phyloP scores from a whole-genome alignment of 192 early-diverging fungal genomes.

The Podochytrium sp. region DNA sequence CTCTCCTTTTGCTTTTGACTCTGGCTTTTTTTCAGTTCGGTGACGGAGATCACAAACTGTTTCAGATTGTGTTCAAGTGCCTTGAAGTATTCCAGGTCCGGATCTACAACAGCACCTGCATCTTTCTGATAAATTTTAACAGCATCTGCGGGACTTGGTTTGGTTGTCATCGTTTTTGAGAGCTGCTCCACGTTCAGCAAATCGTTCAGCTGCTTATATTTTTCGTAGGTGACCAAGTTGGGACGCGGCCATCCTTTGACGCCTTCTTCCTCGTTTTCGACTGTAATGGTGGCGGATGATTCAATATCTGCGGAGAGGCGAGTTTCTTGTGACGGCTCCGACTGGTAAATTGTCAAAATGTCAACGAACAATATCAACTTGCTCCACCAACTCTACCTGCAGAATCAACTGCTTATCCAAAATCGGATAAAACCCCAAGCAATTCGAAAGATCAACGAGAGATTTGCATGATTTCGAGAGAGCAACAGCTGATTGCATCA shows the following conservation, averaged over 20 bases:
- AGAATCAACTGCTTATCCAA: slow-evolving; percentile 47
- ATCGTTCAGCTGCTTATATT: slow-evolving; percentile 51
- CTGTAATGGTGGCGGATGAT: neutral
- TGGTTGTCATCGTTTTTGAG: slow-evolving; percentile 37
- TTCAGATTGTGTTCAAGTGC: slow-evolving; percentile 41
- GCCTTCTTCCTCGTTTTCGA: neutral
- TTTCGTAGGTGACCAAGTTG: slow-evolving; percentile 39
- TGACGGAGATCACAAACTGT: slow-evolving; percentile 45
- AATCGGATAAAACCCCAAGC: slow-evolving; percentile 38
- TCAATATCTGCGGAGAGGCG: neutral
- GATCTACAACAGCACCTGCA: slow-evolving; percentile 12
- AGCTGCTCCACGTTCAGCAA: slow-evolving; percentile 48
- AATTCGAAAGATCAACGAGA: slow-evolving; percentile 49
- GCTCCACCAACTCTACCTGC: neutral
- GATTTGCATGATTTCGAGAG: slow-evolving; percentile 40
- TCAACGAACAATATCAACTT: slow-evolving; percentile 1
- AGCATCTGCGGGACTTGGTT: neutral
- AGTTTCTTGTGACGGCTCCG: neutral
- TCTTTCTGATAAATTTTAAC: slow-evolving; percentile 9
- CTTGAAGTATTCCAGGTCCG: slow-evolving; percentile 40
- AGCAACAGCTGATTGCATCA: slow-evolving; percentile 47
- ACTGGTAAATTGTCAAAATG: neutral
- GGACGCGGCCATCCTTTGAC: slow-evolving; percentile 16
- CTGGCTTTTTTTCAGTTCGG: slow-evolving; percentile 47
- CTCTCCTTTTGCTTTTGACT: slow-evolving; percentile 42